Base-by-base conservation (phyloP, 1,284 basidiomycete species). In the Grifola frondosa region DNA sequence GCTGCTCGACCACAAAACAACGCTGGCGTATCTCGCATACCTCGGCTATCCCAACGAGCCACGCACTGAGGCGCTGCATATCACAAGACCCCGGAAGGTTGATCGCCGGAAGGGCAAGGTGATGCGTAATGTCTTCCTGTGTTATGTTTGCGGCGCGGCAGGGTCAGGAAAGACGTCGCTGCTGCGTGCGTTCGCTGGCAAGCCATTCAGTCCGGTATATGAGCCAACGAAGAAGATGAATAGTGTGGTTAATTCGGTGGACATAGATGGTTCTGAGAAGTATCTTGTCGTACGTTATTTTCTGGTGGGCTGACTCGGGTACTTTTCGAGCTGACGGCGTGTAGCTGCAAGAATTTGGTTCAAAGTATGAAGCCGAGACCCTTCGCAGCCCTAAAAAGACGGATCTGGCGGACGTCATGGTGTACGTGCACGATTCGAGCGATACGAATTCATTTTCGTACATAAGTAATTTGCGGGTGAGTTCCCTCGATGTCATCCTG, bases 381-480 rank as follows among this genome's bases (percentile, higher is more conserved):
- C 72, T 99, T 41, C 81, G 93, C 46, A 94, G 88, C 63, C 78
- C 84, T 23, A 94, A 92, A 69, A 97, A 94, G 69, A 84, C 89
- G 26, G 92, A 96, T 62, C 71, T 89, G 41, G 92, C 92, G 19
- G 96, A 98, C 67, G 90, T 97, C 36, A 88, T 98, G 52, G 80
- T 97, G 46, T 97, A 95, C 65, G 92, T 98, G 28, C 88, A 98
- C 65, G 96, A 99, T 67, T 97, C 93, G 42, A 94, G 91, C 61
- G 97, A 99, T 64, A 98, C 97, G 20, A 98, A 98, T 66, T 97
- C 94, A 10, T 99, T 99, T 65, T 95, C 91, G 37, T 97, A 99
- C 69, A 93, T 99, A 61, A 96, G 92, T 54, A 97, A 97, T 70
- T 70, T 98, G 59, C 77, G 93, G 63, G 91, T 93, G 62, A 61